Base-by-base conservation (phyloP, 2,329 filamentous ascomycete species). In the Ceratocystis papillata region DNA sequence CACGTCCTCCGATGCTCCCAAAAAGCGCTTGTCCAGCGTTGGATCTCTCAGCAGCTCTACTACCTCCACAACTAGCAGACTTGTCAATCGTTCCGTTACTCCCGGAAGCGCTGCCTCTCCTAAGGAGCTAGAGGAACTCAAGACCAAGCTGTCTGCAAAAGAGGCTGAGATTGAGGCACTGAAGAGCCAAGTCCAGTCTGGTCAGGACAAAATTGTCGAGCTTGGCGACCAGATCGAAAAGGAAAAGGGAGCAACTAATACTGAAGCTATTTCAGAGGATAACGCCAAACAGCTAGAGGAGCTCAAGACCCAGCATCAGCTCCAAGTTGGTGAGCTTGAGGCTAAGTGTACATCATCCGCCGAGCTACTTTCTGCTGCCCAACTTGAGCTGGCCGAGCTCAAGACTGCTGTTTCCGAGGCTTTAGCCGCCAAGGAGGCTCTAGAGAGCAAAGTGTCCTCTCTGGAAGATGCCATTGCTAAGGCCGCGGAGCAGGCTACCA, bases 91-190 rank as follows among this genome's bases (percentile, higher is more conserved):
- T 5, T 68, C 67, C 12, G 67, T 66, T 17, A 71, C 77, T 17
- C 72, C 72, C 8, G 55, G 55, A 59, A 73, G 75, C 20, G 75
- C 76, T 53, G 73, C 77, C 44, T 76, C 78, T 6, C 72, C 79
- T 22, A 85, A 83, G 74, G 83, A 84, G 70, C 75, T 83, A 2
- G 83, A 86, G 62, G 80, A 83, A 59, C 77, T 87, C 55, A 86
- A 83, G 75, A 73, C 77, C 6, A 85, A 85, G 74, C 76, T 87
- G 25, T 76, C 78, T 3, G 78, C 82, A 41, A 83, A 82, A 69
- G 83, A 86, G 71, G 73, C 78, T 5, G 81, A 85, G 71, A 80
- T 86, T 8, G 78, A 81, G 65, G 74, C 79, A 12, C 78, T 87
- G 37, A 83, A 82, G 72, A 76, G 77, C 5, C 80, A 86, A 70